A percentile compares a stretch with the other conserved stretches of the same genome.
Conservation (phyloP, 495 filamentous ascomycete genomes). For the Hyphodiscus hymeniophilus region DNA sequence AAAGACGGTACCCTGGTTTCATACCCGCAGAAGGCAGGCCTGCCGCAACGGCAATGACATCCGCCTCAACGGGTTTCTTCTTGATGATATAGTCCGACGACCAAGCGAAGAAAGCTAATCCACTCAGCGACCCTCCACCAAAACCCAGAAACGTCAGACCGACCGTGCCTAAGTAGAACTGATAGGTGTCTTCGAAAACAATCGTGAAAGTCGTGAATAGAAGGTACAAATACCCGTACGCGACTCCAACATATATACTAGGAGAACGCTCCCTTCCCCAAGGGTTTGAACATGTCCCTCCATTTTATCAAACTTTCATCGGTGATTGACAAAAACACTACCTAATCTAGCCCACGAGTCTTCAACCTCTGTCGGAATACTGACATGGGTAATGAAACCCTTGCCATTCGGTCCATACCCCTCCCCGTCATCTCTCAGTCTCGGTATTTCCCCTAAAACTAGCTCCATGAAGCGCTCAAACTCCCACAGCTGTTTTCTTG, state of each 20-base stretch:
- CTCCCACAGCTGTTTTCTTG: too few relatives aligned
- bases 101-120: conserved; percentile 15
- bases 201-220: conserved; percentile 57
- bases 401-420: too few relatives aligned
- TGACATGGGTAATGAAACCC: too few relatives aligned
- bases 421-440: too few relatives aligned
- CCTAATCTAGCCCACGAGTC: too few relatives aligned
- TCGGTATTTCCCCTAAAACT: too few relatives aligned
- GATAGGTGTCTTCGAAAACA: conserved; percentile 51
- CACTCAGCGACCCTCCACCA: conserved; percentile 49
- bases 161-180: conserved; percentile 53
- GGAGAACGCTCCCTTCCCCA: too few relatives aligned
- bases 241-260: conserved; percentile 48
- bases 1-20: conserved; percentile 36
- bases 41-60: neutral
- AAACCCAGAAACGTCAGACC: conserved; percentile 60
- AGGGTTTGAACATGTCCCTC: too few relatives aligned
- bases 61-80: neutral
- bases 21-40: conserved; percentile 20
- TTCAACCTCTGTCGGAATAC: too few relatives aligned
- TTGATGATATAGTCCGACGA: neutral
- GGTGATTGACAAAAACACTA: too few relatives aligned
- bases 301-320: too few relatives aligned
- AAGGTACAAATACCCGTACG: conserved; percentile 63
- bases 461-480: too few relatives aligned